Percentiles rank a stretch among this genome's conserved stretches.
Evolutionary conservation across 768 basidiomycete genomes (phyloP).

Genomic region (Hygrophorus russula): DNA sequence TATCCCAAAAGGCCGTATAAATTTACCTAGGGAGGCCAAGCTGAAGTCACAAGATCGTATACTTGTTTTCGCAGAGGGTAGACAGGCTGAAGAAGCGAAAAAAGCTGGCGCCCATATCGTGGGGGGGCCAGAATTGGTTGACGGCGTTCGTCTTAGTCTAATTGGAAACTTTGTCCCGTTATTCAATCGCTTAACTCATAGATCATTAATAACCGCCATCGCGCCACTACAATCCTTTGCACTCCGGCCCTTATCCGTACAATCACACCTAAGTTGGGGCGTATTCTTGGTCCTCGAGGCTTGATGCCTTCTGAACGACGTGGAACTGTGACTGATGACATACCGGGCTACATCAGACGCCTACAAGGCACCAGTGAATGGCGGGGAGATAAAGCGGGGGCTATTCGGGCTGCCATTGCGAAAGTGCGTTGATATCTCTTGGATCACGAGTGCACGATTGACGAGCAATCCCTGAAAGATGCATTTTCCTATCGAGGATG

Average conservation of each 20-base stretch:
- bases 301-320: constrained; percentile 92
- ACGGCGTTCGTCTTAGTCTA: constrained; percentile 48
- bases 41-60: constrained; percentile 61
- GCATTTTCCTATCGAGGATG: constrained; percentile 62
- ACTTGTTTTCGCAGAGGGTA: constrained; percentile 88
- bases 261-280: constrained; percentile 73
- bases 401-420: constrained; percentile 73
- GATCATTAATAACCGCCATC: constrained; percentile 65
- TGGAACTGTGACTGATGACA: constrained; percentile 88
- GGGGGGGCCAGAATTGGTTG: constrained; percentile 82
- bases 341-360: constrained; percentile 69
- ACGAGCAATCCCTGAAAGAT: constrained; percentile 30
- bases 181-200: constrained; percentile 16
- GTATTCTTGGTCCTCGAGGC: constrained; percentile 76
- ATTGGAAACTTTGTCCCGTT: too few species aligned
- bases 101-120: constrained; percentile 84
- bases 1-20: constrained; percentile 84
- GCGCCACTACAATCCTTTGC: constrained; percentile 77
- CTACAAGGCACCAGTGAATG: constrained; percentile 83
- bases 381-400: constrained; percentile 83
- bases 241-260: constrained; percentile 68
- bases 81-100: constrained; percentile 71
- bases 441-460: constrained; percentile 1
- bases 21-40: constrained; percentile 74
- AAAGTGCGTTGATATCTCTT: constrained; percentile 31